Evolutionary conservation across 805 yeast genomes (phyloP), one percentile per base, ranked within the genome.

Genomic region (Sugiyamaella chiloensis): DNA sequence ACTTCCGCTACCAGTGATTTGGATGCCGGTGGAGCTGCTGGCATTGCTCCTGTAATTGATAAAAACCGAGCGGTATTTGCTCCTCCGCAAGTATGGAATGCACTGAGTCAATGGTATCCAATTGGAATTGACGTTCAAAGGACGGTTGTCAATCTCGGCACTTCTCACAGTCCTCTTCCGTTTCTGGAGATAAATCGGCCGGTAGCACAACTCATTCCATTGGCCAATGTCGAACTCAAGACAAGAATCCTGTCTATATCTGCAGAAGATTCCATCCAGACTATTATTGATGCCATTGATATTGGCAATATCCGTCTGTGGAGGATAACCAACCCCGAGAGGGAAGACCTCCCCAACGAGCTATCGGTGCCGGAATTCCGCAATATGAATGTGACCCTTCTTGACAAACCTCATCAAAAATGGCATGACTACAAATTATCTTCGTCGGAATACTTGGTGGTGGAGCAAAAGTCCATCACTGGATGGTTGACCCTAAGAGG

Each of bases 401-500:
- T 40, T 2, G 42, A 40, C 11, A 24, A 24, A 8, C 42, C 42
- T 2, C 23, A 24, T 5, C 27, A 32, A 20, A 8, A n/a, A 14
- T 16, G 16, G 19, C 42, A 26, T 14, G 20, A 12, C 12, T 16
- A 17, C 23, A 26, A n/a, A 6, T 14, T 24, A 14, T 26, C 31
- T 7, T 20, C 23, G 2, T 9, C 20, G 4, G 42, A 40, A 19
- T 24, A 44, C 29, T 19, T 52, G 5, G 47, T 46, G 2, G 48
- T 52, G n/a, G 56, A 52, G 30, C 46, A 42, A n/a, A 50, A 40
- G 27, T 27, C 46, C 8, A 41, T 47, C 2, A 29, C 44, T 19
- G 56, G 56, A 21, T 52, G 56, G 56, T 40, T 42, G 32, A 42
- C 54, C 1, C 11, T 26, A 12, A 24, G 40, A 7, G 31, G 44